A percentile compares a stretch with the other conserved stretches of the same genome.
Evolutionary conservation across 768 basidiomycete genomes (phyloP).

Genomic region (Imleria badia): DNA sequence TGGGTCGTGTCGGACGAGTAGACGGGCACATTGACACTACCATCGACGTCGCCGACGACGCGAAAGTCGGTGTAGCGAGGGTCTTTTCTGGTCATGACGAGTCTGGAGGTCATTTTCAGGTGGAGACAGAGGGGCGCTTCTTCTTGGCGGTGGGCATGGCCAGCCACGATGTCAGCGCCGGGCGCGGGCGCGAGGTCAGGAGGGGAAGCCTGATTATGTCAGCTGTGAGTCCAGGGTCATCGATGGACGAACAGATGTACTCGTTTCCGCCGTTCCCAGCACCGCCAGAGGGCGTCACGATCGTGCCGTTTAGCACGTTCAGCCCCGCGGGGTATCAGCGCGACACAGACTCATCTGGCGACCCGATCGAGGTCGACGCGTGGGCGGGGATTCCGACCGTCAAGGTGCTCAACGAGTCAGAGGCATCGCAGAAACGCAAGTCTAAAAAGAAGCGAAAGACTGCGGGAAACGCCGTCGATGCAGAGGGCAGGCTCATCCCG

Average conservation of each 20-base stretch:
- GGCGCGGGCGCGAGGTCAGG: background rate
- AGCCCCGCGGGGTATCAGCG: slow-evolving; percentile 23
- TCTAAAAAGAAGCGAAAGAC: slow-evolving; percentile 8
- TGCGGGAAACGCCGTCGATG: slow-evolving; percentile 24
- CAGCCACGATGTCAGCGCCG: background rate
- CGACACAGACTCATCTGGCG: slow-evolving; percentile 5
- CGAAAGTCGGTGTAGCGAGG: slow-evolving; percentile 28
- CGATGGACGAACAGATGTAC: background rate
- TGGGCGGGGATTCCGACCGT: slow-evolving; percentile 24
- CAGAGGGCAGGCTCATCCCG: slow-evolving; percentile 21
- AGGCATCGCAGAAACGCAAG: slow-evolving; percentile 18
- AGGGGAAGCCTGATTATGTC: slow-evolving; percentile 10
- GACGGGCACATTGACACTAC: background rate
- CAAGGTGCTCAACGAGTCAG: slow-evolving; percentile 26
- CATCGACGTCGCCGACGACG: background rate
- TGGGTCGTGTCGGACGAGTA: slow-evolving; percentile 22
- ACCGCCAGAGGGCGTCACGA: slow-evolving; percentile 38
- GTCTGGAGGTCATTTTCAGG: slow-evolving; percentile 21
- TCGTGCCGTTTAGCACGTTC: slow-evolving; percentile 47
- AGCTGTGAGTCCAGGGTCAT: background rate
- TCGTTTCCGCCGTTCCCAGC: slow-evolving; percentile 51
- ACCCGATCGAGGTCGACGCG: slow-evolving; percentile 27
- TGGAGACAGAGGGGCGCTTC: background rate
- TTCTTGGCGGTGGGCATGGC: background rate
- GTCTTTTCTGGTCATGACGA: slow-evolving; percentile 25